Conservation (phyloP, 345 rosid genomes). For the Erucastrum elatum region DNA sequence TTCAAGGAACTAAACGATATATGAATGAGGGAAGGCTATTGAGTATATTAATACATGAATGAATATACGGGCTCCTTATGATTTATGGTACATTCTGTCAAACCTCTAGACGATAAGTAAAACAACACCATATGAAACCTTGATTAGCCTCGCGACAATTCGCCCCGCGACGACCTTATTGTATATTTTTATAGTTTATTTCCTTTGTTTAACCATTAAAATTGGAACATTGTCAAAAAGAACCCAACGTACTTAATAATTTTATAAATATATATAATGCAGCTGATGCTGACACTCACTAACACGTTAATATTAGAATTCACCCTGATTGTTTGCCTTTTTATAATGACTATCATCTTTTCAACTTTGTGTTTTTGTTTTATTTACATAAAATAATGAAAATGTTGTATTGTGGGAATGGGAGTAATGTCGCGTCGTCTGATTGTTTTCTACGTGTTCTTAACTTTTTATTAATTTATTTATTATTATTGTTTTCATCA, state of each 20-base stretch:
- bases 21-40: conserved; percentile 26
- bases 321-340: conserved; percentile 21
- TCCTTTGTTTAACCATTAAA: conserved; percentile 36
- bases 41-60: background rate
- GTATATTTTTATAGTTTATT: conserved; percentile 25
- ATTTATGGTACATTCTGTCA: conserved; percentile 41
- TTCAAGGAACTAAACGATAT: conserved; percentile 38
- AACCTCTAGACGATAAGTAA: conserved; percentile 38
- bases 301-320: conserved; percentile 40
- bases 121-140: conserved; percentile 44
- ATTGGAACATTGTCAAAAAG: conserved; percentile 40
- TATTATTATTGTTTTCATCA: conserved; percentile 12
- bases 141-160: conserved; percentile 60
- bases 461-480: background rate
- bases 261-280: conserved; percentile 23
- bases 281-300: conserved; percentile 60
- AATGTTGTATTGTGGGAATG: conserved; percentile 26
- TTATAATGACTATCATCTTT: conserved; percentile 27
- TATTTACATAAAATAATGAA: conserved; percentile 36
- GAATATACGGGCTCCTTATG: conserved; percentile 16
- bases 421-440: conserved; percentile 40
- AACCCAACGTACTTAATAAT: conserved; percentile 33
- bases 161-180: conserved; percentile 46
- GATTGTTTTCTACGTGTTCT: conserved; percentile 22
- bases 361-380: conserved; percentile 40